Evolutionary conservation across 306 rosid genomes (phyloP), one percentile per base, ranked within the genome.

Genomic region (Dalbergia cochinchinensis): DNA sequence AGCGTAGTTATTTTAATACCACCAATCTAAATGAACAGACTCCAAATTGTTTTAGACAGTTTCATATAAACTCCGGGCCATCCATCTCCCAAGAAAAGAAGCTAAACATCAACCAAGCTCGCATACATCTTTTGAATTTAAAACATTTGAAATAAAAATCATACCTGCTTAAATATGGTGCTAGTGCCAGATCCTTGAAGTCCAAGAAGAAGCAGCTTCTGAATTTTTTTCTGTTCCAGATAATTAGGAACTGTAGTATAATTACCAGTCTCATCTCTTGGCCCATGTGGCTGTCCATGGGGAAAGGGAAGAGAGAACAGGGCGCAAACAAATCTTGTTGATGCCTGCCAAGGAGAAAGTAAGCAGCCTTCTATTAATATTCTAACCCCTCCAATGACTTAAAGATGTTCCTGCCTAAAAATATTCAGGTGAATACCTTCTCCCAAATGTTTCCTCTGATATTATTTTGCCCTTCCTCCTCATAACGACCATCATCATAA

Each of bases 381-480:
- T 86, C 69, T 74, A 71, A 44, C 54, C 63, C 70, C 55, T 48
- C 33, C 48, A 45, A 75, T 12, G 48, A 72, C 31, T 16, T 63
- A 11, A 48, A 16, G 37, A 69, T 34, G 78, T 35, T 66, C 82
- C 75, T 64, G 65, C 45, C 65, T 31, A 73, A 35, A 80, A 81
- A 41, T 76, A 45, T 64, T 63, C 35, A 26, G 65, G 66, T 73
- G 37, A 78, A 78, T 86, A 95, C 99, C 98, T 96, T 96, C 84
- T 90, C 98, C 99, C 99, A 96, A 77, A 96, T 96, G 83, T 96
- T 96, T 80, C 99, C 99, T 65, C 94, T 86, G 80, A 96, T 96
- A 87, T 96, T 96, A 78, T 96, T 96, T 86, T 96, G 98, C 75
- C 99, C 99, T 96, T 96, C 97, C 88, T 96, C 99, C 91, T 96